Conservation (phyloP, 768 basidiomycete species). For the Tulasnella sp. region DNA sequence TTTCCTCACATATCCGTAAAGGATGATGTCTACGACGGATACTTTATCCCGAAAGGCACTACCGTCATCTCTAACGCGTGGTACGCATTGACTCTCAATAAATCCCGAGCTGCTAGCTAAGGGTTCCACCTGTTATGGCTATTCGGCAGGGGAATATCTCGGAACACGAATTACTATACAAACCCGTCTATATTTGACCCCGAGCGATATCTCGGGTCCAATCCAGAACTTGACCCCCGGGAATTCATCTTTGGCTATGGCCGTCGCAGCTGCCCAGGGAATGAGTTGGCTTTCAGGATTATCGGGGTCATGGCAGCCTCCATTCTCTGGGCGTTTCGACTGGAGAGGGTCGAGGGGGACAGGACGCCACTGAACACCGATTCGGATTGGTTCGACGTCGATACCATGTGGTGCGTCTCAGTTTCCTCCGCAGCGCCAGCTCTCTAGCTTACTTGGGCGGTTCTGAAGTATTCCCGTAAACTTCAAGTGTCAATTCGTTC, state of each 20-base stretch:
- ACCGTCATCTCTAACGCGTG: neutral
- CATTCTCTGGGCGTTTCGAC: neutral
- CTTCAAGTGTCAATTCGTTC: too few relatives aligned
- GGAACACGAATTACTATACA: neutral
- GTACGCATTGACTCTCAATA: neutral
- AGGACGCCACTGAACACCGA: neutral
- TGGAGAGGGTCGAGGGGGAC: slow-evolving; percentile 12
- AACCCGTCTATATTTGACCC: slow-evolving; percentile 28
- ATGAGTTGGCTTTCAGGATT: neutral
- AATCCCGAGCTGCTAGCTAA: neutral
- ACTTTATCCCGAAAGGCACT: slow-evolving; percentile 13
- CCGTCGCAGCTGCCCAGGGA: slow-evolving; percentile 13
- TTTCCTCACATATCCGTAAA: slow-evolving; percentile 24
- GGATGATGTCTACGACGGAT: slow-evolving; percentile 35
- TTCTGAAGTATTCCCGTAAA: neutral
- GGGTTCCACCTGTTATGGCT: neutral
- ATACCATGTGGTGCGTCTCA: neutral
- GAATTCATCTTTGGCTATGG: slow-evolving; percentile 22
- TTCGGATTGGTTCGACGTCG: neutral
- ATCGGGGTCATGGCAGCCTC: slow-evolving; percentile 6
- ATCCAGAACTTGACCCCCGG: slow-evolving; percentile 22
- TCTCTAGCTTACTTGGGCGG: neutral
- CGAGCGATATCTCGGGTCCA: slow-evolving; percentile 15
- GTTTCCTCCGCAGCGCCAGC: neutral
- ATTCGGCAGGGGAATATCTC: neutral